A percentile compares a stretch with the other conserved stretches of the same genome.
phyloP scores from a whole-genome alignment of 208 protist genomes.

The Leishmania arabica region DNA sequence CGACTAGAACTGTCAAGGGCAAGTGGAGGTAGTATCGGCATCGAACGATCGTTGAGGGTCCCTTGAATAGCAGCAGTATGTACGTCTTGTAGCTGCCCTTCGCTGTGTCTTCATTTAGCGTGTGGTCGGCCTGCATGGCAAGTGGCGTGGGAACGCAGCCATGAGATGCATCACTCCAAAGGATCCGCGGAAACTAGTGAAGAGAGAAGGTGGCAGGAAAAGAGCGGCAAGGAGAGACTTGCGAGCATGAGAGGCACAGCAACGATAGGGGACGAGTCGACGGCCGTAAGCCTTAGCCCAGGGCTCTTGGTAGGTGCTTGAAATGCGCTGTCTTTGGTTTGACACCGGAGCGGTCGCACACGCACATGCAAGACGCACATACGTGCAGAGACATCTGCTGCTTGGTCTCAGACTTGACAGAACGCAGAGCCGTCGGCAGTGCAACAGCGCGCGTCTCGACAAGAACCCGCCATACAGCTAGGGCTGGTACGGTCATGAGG shows the following conservation, averaged over 20 bases:
- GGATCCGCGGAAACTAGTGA: slow-evolving; percentile 73
- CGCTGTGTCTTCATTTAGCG: slow-evolving; percentile 34
- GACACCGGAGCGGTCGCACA: neutral
- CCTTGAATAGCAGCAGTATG: slow-evolving; percentile 45
- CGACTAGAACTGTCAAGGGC: slow-evolving; percentile 47
- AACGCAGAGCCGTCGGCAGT: neutral
- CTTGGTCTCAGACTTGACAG: neutral
- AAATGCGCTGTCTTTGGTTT: neutral
- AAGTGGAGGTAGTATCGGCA: slow-evolving; percentile 57
- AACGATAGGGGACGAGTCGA: neutral
- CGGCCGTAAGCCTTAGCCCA: neutral
- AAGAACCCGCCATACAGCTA: neutral
- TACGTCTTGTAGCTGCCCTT: slow-evolving; percentile 41
- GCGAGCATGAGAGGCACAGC: neutral
- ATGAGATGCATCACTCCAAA: slow-evolving; percentile 84
- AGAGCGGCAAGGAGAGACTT: neutral
- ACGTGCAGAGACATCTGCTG: neutral
- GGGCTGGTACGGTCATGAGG: neutral
- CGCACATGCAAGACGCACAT: neutral
- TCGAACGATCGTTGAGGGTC: slow-evolving; percentile 35
- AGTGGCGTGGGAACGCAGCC: slow-evolving; percentile 74
- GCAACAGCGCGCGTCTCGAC: neutral
- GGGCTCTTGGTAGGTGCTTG: neutral
- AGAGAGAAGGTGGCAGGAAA: neutral
- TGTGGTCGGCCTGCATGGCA: slow-evolving; percentile 48